Evolutionary conservation across 1,284 basidiomycete species (phyloP).

Genomic region (Sporisorium sorghi): DNA sequence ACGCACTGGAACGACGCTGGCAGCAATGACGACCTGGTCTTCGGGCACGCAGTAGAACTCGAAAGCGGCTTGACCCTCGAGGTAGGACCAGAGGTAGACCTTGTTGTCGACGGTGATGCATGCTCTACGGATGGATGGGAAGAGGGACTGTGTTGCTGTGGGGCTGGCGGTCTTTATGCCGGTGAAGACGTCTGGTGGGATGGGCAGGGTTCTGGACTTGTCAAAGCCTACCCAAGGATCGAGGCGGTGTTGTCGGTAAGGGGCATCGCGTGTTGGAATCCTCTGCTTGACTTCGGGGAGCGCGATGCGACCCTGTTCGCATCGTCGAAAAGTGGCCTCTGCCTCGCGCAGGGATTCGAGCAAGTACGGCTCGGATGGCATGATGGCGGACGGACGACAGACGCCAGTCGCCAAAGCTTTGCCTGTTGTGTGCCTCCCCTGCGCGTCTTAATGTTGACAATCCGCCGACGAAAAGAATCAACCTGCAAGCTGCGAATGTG

Average conservation of each 20-base stretch:
- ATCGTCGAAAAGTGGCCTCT: slow-evolving; percentile 38
- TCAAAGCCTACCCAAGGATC: slow-evolving; percentile 61
- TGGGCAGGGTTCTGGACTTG: slow-evolving; percentile 58
- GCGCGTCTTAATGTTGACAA: neutral
- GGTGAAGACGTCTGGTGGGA: slow-evolving; percentile 58
- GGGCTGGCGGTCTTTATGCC: slow-evolving; percentile 61
- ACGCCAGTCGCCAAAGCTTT: slow-evolving; percentile 2
- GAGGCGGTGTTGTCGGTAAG: slow-evolving; percentile 58
- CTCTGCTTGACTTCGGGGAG: slow-evolving; percentile 53
- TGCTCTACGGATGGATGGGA: slow-evolving; percentile 91
- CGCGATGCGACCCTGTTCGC: slow-evolving; percentile 43
- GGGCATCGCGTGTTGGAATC: slow-evolving; percentile 56
- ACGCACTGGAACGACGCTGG: slow-evolving; percentile 67
- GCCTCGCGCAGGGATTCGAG: slow-evolving; percentile 47
- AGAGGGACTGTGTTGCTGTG: slow-evolving; percentile 75
- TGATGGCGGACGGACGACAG: slow-evolving; percentile 16
- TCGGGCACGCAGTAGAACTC: slow-evolving; percentile 89
- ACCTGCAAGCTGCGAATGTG: neutral
- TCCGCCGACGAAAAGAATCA: too few relatives aligned
- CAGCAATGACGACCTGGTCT: slow-evolving; percentile 82
- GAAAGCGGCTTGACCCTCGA: slow-evolving; percentile 88
- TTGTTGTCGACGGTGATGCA: slow-evolving; percentile 97
- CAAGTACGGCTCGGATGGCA: slow-evolving; percentile 39
- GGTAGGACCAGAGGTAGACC: slow-evolving; percentile 96
- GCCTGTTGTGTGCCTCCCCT: neutral